Conservation (phyloP, 1,139 yeast species). For the Nakaseomyces sp. region DNA sequence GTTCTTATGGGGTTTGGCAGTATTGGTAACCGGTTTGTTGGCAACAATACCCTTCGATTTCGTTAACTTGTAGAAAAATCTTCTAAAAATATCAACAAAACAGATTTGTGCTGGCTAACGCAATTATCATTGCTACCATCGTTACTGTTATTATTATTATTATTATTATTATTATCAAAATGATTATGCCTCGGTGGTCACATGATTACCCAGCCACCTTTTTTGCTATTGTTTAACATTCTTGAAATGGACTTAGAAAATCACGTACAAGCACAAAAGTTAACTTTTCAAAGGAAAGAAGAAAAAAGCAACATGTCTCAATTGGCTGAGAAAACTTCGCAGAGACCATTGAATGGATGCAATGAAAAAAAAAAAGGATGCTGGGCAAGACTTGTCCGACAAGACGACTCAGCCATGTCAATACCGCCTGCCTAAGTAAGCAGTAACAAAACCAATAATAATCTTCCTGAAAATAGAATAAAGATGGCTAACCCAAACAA, state of each 20-base stretch:
- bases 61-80: not conserved
- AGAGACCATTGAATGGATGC: too few species aligned
- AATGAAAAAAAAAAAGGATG: not conserved
- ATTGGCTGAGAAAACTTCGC: too few species aligned
- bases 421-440: not conserved
- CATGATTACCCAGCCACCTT: constrained; percentile 1
- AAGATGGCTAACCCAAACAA: not conserved
- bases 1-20: constrained; percentile 6
- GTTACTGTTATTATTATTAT: too few species aligned
- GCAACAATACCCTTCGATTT: constrained; percentile 3
- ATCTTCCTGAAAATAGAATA: too few species aligned
- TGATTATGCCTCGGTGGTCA: not conserved
- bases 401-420: not conserved
- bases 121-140: not conserved
- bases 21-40: constrained; percentile 2
- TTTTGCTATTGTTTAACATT: not conserved
- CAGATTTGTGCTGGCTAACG: not conserved
- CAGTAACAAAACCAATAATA: too few species aligned
- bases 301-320: too few species aligned
- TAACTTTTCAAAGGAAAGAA: too few species aligned
- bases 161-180: too few species aligned
- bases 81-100: too few species aligned
- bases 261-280: not conserved
- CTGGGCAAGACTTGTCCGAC: not conserved
- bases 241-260: not conserved